Conservation (phyloP, 2,329 filamentous ascomycete genomes). For the Didymella lethalis region DNA sequence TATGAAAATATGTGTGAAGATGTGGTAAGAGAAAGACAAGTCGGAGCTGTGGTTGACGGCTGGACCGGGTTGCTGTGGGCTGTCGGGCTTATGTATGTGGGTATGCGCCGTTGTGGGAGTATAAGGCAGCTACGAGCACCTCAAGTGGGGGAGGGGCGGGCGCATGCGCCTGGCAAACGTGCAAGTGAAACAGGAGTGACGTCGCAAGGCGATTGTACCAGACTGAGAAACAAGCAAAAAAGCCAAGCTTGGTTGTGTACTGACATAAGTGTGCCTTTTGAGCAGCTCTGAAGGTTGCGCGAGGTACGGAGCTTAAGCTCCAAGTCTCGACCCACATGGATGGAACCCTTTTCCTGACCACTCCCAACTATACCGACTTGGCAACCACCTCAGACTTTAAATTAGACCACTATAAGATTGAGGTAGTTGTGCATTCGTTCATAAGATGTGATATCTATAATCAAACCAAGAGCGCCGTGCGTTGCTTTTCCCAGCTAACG, state of each 20-base stretch:
- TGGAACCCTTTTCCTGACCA: constrained; percentile 9
- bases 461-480: constrained; percentile 24
- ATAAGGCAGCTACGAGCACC: constrained; percentile 7
- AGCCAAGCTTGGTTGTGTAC: neutral
- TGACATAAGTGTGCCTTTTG: neutral
- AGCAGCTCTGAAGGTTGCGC: constrained; percentile 3
- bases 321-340: constrained; percentile 10
- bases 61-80: neutral
- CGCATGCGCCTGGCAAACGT: neutral
- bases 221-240: neutral
- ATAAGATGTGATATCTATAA: constrained; percentile 21
- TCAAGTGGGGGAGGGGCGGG: constrained; percentile 22
- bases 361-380: constrained; percentile 2
- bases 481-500: constrained; percentile 37
- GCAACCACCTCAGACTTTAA: neutral
- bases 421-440: neutral
- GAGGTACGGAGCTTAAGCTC: constrained; percentile 12
- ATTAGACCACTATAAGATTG: neutral
- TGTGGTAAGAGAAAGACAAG: neutral
- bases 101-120: neutral
- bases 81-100: constrained; percentile 1
- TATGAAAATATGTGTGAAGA: neutral
- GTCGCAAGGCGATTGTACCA: neutral
- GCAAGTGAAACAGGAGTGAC: neutral
- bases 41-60: neutral